Conservation (phyloP, 1,139 yeast genomes). For the Magnusiomyces ingens region DNA sequence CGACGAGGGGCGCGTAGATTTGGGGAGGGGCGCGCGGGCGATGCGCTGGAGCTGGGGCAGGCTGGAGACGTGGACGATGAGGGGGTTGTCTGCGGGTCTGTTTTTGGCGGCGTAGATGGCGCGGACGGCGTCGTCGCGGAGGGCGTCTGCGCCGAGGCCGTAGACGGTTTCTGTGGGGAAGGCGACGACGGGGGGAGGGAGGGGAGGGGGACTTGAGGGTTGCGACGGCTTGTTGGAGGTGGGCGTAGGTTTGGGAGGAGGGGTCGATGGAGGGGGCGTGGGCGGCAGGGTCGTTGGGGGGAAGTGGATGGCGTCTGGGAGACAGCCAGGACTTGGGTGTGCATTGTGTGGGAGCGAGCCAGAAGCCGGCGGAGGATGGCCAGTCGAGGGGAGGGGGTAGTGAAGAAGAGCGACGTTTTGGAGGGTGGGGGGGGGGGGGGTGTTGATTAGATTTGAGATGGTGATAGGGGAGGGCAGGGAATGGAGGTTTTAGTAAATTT, state of each 20-base stretch:
- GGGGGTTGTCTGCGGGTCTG: conserved; percentile 91
- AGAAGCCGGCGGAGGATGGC: too few species aligned
- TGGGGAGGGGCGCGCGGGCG: conserved; percentile 54
- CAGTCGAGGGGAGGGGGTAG: too few species aligned
- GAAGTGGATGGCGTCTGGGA: conserved; percentile 41
- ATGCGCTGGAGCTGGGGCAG: conserved; percentile 59
- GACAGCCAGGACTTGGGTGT: conserved; percentile 42
- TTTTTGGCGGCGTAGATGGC: conserved; percentile 82
- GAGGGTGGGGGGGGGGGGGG: too few species aligned
- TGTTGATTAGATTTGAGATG: too few species aligned
- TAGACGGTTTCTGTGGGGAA: conserved; percentile 97
- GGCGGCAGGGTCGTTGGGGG: conserved; percentile 23
- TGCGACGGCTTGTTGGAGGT: conserved; percentile 52
- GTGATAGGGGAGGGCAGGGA: too few species aligned
- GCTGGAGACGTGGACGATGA: conserved; percentile 84
- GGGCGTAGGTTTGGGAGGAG: conserved; percentile 20
- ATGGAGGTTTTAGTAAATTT: too few species aligned
- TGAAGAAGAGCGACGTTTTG: too few species aligned
- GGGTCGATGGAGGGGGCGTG: neutral
- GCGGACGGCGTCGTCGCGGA: conserved; percentile 62
- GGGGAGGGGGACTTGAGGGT: conserved; percentile 36
- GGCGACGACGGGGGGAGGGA: conserved; percentile 53
- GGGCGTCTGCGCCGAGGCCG: conserved; percentile 87
- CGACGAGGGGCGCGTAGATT: conserved; percentile 55
- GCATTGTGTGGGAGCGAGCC: too few species aligned